A percentile compares a stretch with the other conserved stretches of the same genome.
Evolutionary conservation across 495 filamentous ascomycete genomes (phyloP).

Genomic region (Penicillium angulare): DNA sequence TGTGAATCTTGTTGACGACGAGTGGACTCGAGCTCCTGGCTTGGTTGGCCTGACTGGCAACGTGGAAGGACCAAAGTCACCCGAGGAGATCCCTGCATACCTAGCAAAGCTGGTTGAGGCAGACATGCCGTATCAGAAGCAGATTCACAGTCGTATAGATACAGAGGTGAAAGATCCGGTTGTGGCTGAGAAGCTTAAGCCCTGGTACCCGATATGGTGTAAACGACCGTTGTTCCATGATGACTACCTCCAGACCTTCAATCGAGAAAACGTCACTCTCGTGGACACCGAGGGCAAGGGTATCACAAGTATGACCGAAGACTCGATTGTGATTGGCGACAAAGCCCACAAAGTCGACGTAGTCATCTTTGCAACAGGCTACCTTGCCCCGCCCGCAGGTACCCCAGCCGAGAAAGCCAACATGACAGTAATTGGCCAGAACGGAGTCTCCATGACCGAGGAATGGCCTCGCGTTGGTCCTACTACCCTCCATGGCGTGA

Average conservation of each 20-base stretch:
- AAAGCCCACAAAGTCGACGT: slow-evolving; percentile 36
- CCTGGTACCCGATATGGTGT: slow-evolving; percentile 31
- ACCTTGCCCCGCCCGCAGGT: slow-evolving; percentile 29
- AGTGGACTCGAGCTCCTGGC: slow-evolving; percentile 32
- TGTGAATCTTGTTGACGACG: slow-evolving; percentile 39
- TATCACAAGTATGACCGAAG: slow-evolving; percentile 15
- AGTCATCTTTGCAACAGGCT: slow-evolving; percentile 37
- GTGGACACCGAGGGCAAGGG: slow-evolving; percentile 30
- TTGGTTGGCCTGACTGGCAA: slow-evolving; percentile 3
- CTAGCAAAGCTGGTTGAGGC: background rate
- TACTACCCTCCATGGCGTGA: slow-evolving; percentile 48
- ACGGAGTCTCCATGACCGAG: slow-evolving; percentile 40
- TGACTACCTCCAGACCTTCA: slow-evolving; percentile 32
- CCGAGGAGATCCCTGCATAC: background rate
- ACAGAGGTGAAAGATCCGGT: slow-evolving; percentile 9
- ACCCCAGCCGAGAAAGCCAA: slow-evolving; percentile 37
- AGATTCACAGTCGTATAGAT: slow-evolving; percentile 3
- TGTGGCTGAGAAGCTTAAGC: slow-evolving; percentile 26
- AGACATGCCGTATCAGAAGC: slow-evolving; percentile 1
- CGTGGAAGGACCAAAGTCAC: background rate
- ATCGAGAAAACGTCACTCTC: slow-evolving; percentile 22
- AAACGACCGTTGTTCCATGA: slow-evolving; percentile 36
- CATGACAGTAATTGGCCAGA: slow-evolving; percentile 40
- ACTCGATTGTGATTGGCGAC: slow-evolving; percentile 26
- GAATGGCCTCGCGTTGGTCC: slow-evolving; percentile 34